These are phyloP conservation scores for Xylaria bambusicola DNA, from an alignment of 495 filamentous ascomycete genomes.

Conservation along the genomic window DNA sequence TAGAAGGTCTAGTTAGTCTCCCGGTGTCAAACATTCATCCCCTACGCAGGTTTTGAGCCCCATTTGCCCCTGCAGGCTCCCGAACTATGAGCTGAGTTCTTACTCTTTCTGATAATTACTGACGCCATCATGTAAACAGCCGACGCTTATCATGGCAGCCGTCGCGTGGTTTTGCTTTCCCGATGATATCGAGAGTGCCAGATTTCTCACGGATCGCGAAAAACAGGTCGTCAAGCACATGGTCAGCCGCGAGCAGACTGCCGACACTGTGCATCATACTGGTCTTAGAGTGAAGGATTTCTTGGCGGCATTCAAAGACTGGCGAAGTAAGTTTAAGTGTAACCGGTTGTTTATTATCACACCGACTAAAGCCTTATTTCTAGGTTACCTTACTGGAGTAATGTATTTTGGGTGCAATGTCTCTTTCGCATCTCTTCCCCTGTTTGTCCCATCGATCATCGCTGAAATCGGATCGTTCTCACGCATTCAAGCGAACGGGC, in stretches of 20 bases:
- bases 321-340: conserved; percentile 19
- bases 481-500: conserved; percentile 47
- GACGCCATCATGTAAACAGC: too few species aligned
- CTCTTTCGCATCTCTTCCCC: conserved; percentile 60
- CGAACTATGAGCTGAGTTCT: too few species aligned
- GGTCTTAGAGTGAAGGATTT: conserved; percentile 28
- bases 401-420: conserved; percentile 65
- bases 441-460: conserved; percentile 62
- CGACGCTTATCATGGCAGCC: conserved; percentile 65
- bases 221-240: conserved; percentile 24
- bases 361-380: background rate
- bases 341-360: background rate
- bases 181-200: conserved; percentile 22
- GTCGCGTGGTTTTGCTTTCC: conserved; percentile 72
- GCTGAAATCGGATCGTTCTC: conserved; percentile 45
- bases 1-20: too few species aligned
- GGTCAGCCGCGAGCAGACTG: conserved; percentile 26
- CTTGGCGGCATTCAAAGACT: conserved; percentile 25
- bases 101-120: too few species aligned
- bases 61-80: too few species aligned
- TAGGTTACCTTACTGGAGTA: conserved; percentile 28
- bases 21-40: too few species aligned
- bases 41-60: too few species aligned
- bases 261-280: conserved; percentile 24
- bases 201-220: conserved; percentile 34